Conservation (phyloP, 2,329 filamentous ascomycete genomes). For the Trichoderma polysporum region DNA sequence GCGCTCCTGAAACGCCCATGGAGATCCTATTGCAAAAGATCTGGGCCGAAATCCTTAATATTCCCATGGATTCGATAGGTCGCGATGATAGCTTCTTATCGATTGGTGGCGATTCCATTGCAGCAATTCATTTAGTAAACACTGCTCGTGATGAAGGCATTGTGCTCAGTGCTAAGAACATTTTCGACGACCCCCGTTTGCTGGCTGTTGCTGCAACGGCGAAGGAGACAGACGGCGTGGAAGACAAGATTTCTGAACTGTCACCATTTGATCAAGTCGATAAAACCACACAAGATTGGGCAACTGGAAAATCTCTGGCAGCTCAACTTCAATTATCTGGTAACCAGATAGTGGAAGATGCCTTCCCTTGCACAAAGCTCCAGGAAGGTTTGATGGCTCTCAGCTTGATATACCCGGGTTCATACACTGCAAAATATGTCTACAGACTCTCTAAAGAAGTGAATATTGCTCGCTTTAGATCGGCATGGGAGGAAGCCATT, state of each 20-base stretch:
- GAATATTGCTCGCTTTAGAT: constrained; percentile 22
- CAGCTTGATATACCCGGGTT: constrained; percentile 31
- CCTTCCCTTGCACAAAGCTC: constrained; percentile 24
- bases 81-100: constrained; percentile 25
- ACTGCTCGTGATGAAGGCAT: not conserved
- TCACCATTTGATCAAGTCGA: not conserved
- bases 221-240: not conserved
- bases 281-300: not conserved
- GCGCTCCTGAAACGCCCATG: constrained; percentile 23
- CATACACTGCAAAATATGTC: constrained; percentile 36
- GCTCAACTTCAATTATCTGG: not conserved
- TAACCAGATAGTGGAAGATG: not conserved
- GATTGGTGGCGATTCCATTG: constrained; percentile 29
- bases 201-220: not conserved
- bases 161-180: not conserved
- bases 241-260: not conserved
- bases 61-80: constrained; percentile 20
- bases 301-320: not conserved
- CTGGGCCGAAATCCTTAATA: constrained; percentile 24
- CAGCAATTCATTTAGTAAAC: constrained; percentile 24
- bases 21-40: constrained; percentile 22
- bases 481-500: constrained; percentile 19
- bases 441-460: constrained; percentile 24
- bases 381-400: constrained; percentile 42
- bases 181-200: constrained; percentile 6